Evolutionary conservation across 805 yeast species (phyloP).

Genomic region (Dipodascus geniculatus): DNA sequence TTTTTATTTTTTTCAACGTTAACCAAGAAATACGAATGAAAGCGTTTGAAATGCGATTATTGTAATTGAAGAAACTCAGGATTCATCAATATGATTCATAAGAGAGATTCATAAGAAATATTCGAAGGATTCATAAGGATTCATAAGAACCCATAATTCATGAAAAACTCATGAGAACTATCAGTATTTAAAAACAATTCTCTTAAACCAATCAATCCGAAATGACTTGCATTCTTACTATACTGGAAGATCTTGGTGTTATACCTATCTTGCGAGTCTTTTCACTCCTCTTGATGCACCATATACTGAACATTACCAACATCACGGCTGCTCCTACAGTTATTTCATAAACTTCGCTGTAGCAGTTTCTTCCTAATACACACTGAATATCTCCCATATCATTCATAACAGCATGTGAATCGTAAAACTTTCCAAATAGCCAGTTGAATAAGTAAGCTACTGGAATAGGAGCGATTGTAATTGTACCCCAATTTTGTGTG

Average conservation of each 20-base stretch:
- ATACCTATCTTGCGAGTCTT: not conserved
- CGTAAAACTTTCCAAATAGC: conserved; percentile 54
- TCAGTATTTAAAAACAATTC: too few species aligned
- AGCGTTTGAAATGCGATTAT: too few species aligned
- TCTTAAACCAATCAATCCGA: too few species aligned
- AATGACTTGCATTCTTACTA: not conserved
- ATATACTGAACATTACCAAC: not conserved
- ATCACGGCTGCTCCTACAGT: conserved; percentile 1
- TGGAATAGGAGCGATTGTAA: conserved; percentile 52
- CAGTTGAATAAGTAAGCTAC: conserved; percentile 48
- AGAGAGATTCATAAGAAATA: too few species aligned
- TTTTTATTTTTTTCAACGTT: too few species aligned
- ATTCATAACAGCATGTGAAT: conserved; percentile 27
- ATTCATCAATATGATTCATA: too few species aligned
- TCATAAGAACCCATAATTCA: too few species aligned
- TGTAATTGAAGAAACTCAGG: too few species aligned
- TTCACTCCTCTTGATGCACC: not conserved
- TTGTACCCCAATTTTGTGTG: conserved; percentile 63
- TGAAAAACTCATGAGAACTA: too few species aligned
- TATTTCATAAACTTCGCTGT: conserved; percentile 6
- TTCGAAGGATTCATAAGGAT: too few species aligned
- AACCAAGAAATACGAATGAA: too few species aligned
- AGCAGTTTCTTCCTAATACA: conserved; percentile 14
- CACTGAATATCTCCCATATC: conserved; percentile 15
- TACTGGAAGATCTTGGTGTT: not conserved